These are phyloP conservation scores for Suillus paluster DNA, from an alignment of 768 basidiomycete species.

Conservation along the genomic window DNA sequence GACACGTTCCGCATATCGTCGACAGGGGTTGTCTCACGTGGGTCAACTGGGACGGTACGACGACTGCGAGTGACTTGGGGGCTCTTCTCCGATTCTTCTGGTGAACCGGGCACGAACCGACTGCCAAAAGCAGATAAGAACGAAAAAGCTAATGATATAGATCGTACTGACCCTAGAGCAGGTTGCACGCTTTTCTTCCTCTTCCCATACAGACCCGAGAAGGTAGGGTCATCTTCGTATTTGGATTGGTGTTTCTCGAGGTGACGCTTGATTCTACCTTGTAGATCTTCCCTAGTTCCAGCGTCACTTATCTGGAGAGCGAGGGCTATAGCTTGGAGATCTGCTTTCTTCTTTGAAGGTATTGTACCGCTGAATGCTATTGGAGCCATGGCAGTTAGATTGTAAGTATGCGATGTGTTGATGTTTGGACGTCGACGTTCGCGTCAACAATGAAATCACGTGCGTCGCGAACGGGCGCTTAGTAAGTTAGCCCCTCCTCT, in stretches of 20 bases:
- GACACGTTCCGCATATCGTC: constrained; percentile 57
- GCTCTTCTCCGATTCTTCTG: constrained; percentile 19
- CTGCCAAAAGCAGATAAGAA: constrained; percentile 8
- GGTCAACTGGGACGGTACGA: constrained; percentile 22
- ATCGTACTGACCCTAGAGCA: constrained; percentile 16
- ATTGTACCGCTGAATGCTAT: constrained; percentile 55
- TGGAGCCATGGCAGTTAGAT: constrained; percentile 42
- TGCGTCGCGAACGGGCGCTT: not conserved
- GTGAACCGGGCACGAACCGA: constrained; percentile 22
- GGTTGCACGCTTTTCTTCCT: constrained; percentile 39
- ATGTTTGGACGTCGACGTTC: constrained; percentile 13
- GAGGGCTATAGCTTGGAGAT: constrained; percentile 62
- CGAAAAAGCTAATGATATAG: not conserved
- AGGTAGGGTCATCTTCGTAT: constrained; percentile 61
- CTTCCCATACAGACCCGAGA: constrained; percentile 56
- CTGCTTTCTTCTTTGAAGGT: constrained; percentile 69
- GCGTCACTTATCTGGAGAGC: constrained; percentile 55
- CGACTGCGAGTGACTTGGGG: constrained; percentile 24
- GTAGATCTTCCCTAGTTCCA: constrained; percentile 69
- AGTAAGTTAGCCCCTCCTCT: no score
- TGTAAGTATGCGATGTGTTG: constrained; percentile 6
- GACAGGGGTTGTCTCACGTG: constrained; percentile 50
- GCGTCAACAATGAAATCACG: constrained; percentile 16
- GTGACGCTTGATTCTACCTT: constrained; percentile 63
- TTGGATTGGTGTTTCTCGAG: constrained; percentile 57